phyloP scores from a whole-genome alignment of 2,329 filamentous ascomycete genomes.

The Exophiala alcalophila region DNA sequence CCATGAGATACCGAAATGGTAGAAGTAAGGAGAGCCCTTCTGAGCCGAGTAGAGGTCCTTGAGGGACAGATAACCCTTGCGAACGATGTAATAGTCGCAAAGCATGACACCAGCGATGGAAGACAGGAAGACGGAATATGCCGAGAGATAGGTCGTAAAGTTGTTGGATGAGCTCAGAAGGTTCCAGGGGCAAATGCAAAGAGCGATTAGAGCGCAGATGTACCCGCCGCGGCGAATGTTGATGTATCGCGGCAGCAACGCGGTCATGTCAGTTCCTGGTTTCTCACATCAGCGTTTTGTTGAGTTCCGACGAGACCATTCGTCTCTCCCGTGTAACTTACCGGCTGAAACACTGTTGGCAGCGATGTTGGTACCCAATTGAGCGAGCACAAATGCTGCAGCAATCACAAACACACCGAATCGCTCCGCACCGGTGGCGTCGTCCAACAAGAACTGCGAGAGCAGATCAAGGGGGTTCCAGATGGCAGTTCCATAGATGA shows the following conservation, averaged over 20 bases:
- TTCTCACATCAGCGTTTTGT: too few species aligned
- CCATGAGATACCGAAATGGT: slow-evolving; percentile 71
- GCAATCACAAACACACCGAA: slow-evolving; percentile 50
- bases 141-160: slow-evolving; percentile 76
- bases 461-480: slow-evolving; percentile 47
- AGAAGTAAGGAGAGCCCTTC: slow-evolving; percentile 68
- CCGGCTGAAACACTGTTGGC: slow-evolving; percentile 51
- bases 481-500: slow-evolving; percentile 38
- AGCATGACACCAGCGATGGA: slow-evolving; percentile 91
- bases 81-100: slow-evolving; percentile 82
- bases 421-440: slow-evolving; percentile 36
- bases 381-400: slow-evolving; percentile 44
- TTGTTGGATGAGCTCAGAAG: slow-evolving; percentile 48
- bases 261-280: slow-evolving; percentile 58
- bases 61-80: slow-evolving; percentile 75
- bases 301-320: too few species aligned
- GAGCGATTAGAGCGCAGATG: slow-evolving; percentile 43
- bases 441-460: slow-evolving; percentile 38
- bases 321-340: too few species aligned
- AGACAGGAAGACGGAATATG: slow-evolving; percentile 91
- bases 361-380: slow-evolving; percentile 47
- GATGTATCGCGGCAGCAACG: slow-evolving; percentile 52
- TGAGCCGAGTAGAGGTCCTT: slow-evolving; percentile 71
- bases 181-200: slow-evolving; percentile 53
- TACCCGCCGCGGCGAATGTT: slow-evolving; percentile 57